Conservation (phyloP, 257 asterid genomes). For the Solanum tarijense region DNA sequence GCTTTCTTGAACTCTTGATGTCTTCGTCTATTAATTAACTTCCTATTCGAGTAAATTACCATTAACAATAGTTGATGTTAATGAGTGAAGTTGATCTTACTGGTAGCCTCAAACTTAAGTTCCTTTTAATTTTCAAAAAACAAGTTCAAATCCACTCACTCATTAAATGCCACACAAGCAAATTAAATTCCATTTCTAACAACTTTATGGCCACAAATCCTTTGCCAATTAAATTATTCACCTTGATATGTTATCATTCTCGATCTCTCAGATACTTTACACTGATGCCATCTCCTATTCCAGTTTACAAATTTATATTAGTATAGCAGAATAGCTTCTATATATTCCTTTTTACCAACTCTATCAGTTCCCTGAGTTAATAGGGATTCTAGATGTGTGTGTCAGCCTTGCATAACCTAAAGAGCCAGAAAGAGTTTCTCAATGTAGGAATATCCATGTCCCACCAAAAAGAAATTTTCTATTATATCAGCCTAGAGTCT, state of each 20-base stretch:
- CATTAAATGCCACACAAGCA: not conserved
- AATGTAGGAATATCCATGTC: not conserved
- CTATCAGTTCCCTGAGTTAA: not conserved
- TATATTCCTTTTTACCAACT: not conserved
- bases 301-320: not conserved
- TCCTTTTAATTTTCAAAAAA: not conserved
- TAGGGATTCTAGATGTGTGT: not conserved
- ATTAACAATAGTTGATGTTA: not conserved
- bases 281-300: not conserved
- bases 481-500: not conserved
- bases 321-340: not conserved
- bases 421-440: not conserved
- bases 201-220: not conserved
- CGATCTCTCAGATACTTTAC: not conserved
- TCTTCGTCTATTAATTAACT: not conserved
- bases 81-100: not conserved
- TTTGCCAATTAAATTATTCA: not conserved
- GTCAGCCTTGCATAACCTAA: not conserved
- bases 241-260: not conserved
- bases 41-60: not conserved
- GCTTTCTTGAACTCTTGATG: not conserved
- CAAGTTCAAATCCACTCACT: not conserved
- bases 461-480: not conserved
- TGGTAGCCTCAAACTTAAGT: not conserved
- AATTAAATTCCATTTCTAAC: not conserved